Percentiles rank a stretch among this genome's conserved stretches.
These are phyloP conservation scores for Coix lacrymajobi DNA, from an alignment of 176 grass and related monocot species.

Conservation along the genomic window DNA sequence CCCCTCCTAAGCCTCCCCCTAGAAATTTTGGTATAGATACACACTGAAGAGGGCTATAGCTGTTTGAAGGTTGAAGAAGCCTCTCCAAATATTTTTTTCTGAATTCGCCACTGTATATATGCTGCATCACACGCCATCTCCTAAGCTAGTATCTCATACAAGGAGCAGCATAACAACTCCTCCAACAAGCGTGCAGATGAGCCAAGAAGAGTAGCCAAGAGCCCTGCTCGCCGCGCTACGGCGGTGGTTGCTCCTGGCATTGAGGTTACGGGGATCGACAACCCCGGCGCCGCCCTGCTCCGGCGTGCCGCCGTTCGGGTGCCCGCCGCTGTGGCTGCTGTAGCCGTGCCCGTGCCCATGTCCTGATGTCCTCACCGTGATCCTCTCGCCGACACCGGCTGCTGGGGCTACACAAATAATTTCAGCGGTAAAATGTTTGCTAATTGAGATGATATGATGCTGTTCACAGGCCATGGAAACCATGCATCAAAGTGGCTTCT, in stretches of 20 bases:
- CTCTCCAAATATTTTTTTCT: too few species aligned
- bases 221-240: neutral
- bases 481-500: neutral
- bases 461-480: neutral
- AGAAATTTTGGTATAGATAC: too few species aligned
- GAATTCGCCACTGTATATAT: too few species aligned
- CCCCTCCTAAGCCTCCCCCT: too few species aligned
- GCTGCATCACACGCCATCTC: neutral
- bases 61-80: too few species aligned
- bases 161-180: neutral
- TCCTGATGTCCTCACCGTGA: constrained; percentile 1
- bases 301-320: neutral
- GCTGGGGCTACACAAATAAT: neutral
- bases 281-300: neutral
- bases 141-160: neutral
- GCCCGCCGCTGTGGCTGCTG: neutral
- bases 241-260: neutral
- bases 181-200: neutral
- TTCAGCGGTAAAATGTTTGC: neutral
- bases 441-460: neutral
- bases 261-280: constrained; percentile 2
- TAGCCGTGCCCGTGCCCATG: constrained; percentile 8
- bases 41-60: too few species aligned
- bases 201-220: neutral
- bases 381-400: neutral